Percentiles rank a stretch among this genome's conserved stretches.
phyloP scores from a whole-genome alignment of 2,329 filamentous ascomycete genomes.

The Penicillium glabrum region DNA sequence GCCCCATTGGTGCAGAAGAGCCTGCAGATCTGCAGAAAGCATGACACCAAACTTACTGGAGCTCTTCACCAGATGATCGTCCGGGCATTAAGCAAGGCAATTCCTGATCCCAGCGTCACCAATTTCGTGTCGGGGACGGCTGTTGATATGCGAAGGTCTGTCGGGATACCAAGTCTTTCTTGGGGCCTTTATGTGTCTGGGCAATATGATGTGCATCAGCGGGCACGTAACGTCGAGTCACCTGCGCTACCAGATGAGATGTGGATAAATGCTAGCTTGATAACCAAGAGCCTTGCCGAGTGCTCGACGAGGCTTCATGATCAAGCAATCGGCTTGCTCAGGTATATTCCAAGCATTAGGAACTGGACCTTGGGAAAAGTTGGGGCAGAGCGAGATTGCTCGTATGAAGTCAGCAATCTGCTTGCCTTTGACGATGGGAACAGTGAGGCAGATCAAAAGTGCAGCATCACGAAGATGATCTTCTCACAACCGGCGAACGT shows the following conservation, averaged over 20 bases:
- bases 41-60: conserved; percentile 44
- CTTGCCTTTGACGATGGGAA: conserved; percentile 37
- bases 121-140: conserved; percentile 42
- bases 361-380: conserved; percentile 43
- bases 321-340: conserved; percentile 45
- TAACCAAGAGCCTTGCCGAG: conserved; percentile 34
- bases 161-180: conserved; percentile 29
- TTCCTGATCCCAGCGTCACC: conserved; percentile 22
- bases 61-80: conserved; percentile 42
- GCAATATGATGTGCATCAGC: conserved; percentile 26
- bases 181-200: conserved; percentile 41
- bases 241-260: conserved; percentile 21
- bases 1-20: conserved; percentile 25
- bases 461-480: conserved; percentile 36
- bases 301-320: conserved; percentile 34
- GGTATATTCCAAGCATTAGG: conserved; percentile 42
- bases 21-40: conserved; percentile 30
- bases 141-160: conserved; percentile 42
- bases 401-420: conserved; percentile 51
- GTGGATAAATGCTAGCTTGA: conserved; percentile 36
- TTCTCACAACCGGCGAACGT: conserved; percentile 49
- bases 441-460: conserved; percentile 1
- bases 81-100: conserved; percentile 35
- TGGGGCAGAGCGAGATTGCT: conserved; percentile 38
- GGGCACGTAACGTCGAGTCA: neutral